phyloP scores from a whole-genome alignment of 2,329 filamentous ascomycete genomes.

The Ceratocystis smalleyi region DNA sequence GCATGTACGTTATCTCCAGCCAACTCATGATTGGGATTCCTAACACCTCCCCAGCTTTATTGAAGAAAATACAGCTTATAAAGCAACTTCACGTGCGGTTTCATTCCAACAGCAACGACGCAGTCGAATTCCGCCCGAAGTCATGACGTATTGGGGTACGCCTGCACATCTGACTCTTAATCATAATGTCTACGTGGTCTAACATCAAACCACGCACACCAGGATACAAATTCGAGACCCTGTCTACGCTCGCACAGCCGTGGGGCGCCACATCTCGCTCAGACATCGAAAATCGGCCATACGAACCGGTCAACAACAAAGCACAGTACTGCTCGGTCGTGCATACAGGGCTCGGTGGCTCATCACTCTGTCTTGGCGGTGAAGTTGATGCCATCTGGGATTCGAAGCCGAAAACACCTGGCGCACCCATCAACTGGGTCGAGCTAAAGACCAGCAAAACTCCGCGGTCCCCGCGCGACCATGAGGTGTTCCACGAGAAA shows the following conservation, averaged over 20 bases:
- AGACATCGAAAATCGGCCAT: conserved; percentile 61
- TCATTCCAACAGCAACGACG: conserved; percentile 33
- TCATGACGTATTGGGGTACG: conserved; percentile 86
- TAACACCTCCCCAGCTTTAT: conserved; percentile 49
- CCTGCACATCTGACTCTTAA: not conserved
- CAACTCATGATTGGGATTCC: not conserved
- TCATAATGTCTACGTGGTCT: not conserved
- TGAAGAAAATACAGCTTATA: conserved; percentile 73
- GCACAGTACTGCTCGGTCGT: conserved; percentile 94
- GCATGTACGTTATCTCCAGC: conserved; percentile 31
- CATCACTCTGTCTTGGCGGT: conserved; percentile 67
- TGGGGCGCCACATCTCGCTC: conserved; percentile 61
- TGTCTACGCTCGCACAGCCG: conserved; percentile 57
- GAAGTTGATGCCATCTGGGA: conserved; percentile 94
- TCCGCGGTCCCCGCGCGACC: conserved; percentile 51
- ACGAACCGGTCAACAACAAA: conserved; percentile 66
- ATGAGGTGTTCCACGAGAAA: conserved; percentile 70
- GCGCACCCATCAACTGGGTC: conserved; percentile 71
- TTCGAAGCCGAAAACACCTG: conserved; percentile 50
- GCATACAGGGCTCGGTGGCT: conserved; percentile 66
- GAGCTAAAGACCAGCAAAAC: conserved; percentile 84
- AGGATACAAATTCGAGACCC: conserved; percentile 94
- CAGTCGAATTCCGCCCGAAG: conserved; percentile 45
- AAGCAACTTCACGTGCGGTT: conserved; percentile 43
- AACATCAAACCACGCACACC: conserved; percentile 3